These are phyloP conservation scores for Acacia pycnantha DNA, from an alignment of 331 rosid species.

Conservation along the genomic window DNA sequence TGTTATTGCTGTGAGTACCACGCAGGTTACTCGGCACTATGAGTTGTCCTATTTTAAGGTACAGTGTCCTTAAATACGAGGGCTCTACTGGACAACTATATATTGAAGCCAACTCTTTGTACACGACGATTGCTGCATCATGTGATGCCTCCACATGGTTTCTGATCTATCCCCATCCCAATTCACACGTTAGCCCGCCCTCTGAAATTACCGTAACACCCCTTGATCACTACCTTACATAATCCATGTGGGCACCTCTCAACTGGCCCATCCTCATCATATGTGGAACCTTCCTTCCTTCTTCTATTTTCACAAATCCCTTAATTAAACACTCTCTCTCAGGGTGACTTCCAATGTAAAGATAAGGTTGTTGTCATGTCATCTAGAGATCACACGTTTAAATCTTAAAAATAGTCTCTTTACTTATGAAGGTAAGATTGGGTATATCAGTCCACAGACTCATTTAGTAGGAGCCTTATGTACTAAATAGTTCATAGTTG, in stretches of 20 bases:
- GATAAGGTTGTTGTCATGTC: no score
- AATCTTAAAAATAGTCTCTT: no score
- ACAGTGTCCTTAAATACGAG: constrained; percentile 31
- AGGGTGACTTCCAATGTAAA: no score
- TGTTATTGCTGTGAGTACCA: neutral
- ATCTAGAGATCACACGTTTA: no score
- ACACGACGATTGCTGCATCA: constrained; percentile 52
- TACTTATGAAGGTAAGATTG: no score
- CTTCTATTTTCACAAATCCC: neutral
- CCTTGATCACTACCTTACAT: constrained; percentile 18
- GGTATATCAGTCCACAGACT: accelerated
- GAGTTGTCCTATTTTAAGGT: neutral
- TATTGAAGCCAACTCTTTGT: constrained; percentile 23
- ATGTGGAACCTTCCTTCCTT: constrained; percentile 32
- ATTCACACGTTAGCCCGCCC: constrained; percentile 11
- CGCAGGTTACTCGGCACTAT: neutral
- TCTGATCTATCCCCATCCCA: constrained; percentile 47
- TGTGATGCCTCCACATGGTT: constrained; percentile 40
- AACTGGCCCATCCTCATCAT: constrained; percentile 4
- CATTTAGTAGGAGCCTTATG: accelerated
- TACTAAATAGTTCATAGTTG: accelerated
- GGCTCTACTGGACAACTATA: constrained; percentile 23
- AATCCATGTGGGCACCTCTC: constrained; percentile 21
- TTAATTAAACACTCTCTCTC: neutral
- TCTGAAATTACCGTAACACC: constrained; percentile 39